Conservation (phyloP, 2,329 filamentous ascomycete genomes). For the Hypoxylon rubiginosum region DNA sequence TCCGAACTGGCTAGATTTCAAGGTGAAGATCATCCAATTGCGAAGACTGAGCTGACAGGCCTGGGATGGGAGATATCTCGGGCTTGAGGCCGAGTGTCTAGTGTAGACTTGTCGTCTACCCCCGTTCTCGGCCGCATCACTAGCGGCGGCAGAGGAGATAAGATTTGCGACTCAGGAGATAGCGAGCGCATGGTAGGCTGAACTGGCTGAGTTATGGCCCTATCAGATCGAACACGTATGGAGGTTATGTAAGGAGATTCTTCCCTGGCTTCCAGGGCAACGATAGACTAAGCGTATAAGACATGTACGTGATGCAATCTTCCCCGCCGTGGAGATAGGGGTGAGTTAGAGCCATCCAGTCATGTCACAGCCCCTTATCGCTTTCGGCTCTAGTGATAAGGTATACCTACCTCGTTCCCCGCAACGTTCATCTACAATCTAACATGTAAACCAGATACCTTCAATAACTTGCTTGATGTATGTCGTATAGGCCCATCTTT, state of each 20-base stretch:
- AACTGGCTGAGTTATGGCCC: background rate
- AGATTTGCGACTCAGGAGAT: constrained; percentile 39
- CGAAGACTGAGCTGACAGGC: constrained; percentile 13
- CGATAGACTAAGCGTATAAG: constrained; percentile 10
- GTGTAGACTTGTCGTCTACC: constrained; percentile 11
- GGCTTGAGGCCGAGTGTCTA: constrained; percentile 26
- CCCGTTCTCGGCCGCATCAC: constrained; percentile 44
- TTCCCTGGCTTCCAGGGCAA: background rate
- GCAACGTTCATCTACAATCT: constrained; percentile 11
- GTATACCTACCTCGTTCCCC: constrained; percentile 17
- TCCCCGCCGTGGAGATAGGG: constrained; percentile 29
- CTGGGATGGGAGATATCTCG: constrained; percentile 43
- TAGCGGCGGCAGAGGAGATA: constrained; percentile 40
- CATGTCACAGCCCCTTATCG: constrained; percentile 28
- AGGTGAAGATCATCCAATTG: constrained; percentile 30
- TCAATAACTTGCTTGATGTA: no score
- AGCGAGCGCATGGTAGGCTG: constrained; percentile 1
- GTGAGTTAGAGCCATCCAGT: constrained; percentile 16
- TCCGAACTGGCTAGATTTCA: constrained; percentile 13
- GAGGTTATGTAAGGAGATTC: constrained; percentile 36
- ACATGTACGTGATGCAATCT: constrained; percentile 33
- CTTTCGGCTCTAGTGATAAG: constrained; percentile 20
- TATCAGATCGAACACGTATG: constrained; percentile 24
- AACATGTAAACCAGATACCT: background rate
- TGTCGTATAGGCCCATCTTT: background rate